Evolutionary conservation across 2,329 filamentous ascomycete species (phyloP).

Genomic region (Hymenoscyphus albidus): DNA sequence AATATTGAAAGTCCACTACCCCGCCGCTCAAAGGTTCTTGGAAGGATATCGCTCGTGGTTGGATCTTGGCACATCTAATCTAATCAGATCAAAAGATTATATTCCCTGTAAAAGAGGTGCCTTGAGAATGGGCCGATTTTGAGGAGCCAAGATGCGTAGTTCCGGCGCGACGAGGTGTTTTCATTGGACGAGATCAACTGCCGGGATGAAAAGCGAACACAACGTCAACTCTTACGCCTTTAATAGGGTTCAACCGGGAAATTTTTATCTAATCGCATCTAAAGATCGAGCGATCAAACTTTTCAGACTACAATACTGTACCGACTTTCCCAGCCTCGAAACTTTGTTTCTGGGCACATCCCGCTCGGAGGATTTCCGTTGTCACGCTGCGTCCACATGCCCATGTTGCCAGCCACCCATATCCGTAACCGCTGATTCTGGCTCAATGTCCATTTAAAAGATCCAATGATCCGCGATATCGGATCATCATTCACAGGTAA

Average conservation of each 20-base stretch:
- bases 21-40: not conserved
- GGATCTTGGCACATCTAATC: constrained; percentile 18
- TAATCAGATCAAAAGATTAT: constrained; percentile 25
- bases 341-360: not conserved
- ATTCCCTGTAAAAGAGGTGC: not conserved
- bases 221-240: not conserved
- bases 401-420: not conserved
- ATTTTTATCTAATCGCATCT: constrained; percentile 10
- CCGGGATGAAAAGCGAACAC: not conserved
- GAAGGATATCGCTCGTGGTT: not conserved
- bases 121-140: constrained; percentile 1
- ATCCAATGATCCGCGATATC: constrained; percentile 5
- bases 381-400: not conserved
- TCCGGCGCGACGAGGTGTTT: not conserved
- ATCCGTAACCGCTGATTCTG: not conserved
- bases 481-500: not conserved
- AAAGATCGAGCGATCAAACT: not conserved
- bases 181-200: constrained; percentile 1
- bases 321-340: not conserved
- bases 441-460: not conserved
- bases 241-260: not conserved
- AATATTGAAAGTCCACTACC: not conserved
- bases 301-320: not conserved
- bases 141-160: constrained; percentile 3
- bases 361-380: not conserved